A percentile compares a stretch with the other conserved stretches of the same genome.
These are phyloP conservation scores for Sarocladium kiliense DNA, from an alignment of 2,329 filamentous ascomycete genomes.

Conservation along the genomic window DNA sequence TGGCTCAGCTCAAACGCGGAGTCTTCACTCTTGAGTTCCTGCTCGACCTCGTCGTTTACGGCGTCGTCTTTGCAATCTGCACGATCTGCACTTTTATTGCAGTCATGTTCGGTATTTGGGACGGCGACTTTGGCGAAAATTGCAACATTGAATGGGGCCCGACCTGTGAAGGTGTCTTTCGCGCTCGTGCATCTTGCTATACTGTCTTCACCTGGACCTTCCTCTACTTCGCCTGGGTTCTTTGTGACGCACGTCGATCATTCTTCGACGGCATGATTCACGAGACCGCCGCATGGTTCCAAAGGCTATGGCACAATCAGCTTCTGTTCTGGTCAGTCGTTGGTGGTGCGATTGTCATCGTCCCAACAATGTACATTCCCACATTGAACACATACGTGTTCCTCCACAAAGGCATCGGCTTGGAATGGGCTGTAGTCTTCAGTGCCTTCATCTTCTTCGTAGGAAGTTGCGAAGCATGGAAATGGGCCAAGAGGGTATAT, in stretches of 20 bases:
- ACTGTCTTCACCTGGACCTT: conserved; percentile 64
- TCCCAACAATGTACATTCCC: conserved; percentile 63
- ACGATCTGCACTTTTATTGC: conserved; percentile 52
- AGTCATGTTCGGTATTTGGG: conserved; percentile 49
- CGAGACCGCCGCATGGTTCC: conserved; percentile 46
- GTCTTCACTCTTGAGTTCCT: conserved; percentile 62
- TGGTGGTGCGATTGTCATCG: conserved; percentile 49
- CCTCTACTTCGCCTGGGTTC: conserved; percentile 65
- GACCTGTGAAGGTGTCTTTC: conserved; percentile 54
- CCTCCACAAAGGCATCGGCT: conserved; percentile 58
- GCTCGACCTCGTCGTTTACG: conserved; percentile 58
- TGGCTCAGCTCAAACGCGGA: conserved; percentile 35
- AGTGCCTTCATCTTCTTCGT: conserved; percentile 58
- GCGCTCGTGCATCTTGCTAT: conserved; percentile 61
- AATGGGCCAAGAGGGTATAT: conserved; percentile 58
- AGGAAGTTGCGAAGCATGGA: conserved; percentile 59
- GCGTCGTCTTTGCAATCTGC: conserved; percentile 57
- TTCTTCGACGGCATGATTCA: conserved; percentile 56
- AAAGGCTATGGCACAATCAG: conserved; percentile 49
- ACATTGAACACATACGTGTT: conserved; percentile 61
- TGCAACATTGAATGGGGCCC: conserved; percentile 51
- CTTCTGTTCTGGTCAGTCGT: conserved; percentile 47
- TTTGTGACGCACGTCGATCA: conserved; percentile 58
- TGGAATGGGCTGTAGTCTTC: conserved; percentile 68
- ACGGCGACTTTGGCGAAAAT: conserved; percentile 50